These are phyloP conservation scores for Nicotiana tabacum DNA, from an alignment of 257 asterid species.

Conservation along the genomic window DNA sequence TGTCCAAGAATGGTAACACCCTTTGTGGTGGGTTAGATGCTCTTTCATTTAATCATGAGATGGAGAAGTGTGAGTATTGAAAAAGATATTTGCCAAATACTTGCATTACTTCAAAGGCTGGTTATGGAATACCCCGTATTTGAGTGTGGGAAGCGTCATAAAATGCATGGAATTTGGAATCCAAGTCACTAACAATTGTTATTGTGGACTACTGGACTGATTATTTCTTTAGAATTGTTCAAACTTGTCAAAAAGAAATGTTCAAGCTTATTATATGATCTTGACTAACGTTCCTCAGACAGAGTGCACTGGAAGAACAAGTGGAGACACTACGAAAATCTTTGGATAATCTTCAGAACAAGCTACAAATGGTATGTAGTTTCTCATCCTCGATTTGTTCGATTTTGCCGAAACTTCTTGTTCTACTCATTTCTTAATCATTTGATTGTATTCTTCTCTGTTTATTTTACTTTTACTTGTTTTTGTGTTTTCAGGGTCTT, in stretches of 20 bases:
- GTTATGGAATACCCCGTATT: neutral
- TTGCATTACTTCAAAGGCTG: neutral
- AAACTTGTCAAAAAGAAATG: neutral
- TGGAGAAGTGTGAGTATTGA: neutral
- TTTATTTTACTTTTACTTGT: conserved; percentile 8
- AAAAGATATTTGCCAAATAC: neutral
- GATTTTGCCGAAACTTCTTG: neutral
- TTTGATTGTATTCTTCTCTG: neutral
- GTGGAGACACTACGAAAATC: conserved; percentile 55
- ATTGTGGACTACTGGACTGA: neutral
- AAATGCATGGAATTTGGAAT: conserved; percentile 2
- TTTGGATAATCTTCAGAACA: conserved; percentile 60
- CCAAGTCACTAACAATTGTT: neutral
- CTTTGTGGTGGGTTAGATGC: neutral
- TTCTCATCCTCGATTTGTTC: neutral
- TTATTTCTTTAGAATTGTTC: conserved; percentile 2
- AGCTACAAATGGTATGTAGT: conserved; percentile 60
- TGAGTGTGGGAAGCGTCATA: neutral
- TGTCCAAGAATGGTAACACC: neutral
- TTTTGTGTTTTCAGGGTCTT: conserved; percentile 59
- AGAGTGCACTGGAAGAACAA: conserved; percentile 88
- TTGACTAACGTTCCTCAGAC: conserved; percentile 64
- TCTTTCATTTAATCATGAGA: conserved; percentile 2
- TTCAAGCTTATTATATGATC: conserved; percentile 9
- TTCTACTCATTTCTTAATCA: conserved; percentile 5